Base-by-base conservation (phyloP, 2,329 filamentous ascomycete genomes). In the Aspergillus sp. region DNA sequence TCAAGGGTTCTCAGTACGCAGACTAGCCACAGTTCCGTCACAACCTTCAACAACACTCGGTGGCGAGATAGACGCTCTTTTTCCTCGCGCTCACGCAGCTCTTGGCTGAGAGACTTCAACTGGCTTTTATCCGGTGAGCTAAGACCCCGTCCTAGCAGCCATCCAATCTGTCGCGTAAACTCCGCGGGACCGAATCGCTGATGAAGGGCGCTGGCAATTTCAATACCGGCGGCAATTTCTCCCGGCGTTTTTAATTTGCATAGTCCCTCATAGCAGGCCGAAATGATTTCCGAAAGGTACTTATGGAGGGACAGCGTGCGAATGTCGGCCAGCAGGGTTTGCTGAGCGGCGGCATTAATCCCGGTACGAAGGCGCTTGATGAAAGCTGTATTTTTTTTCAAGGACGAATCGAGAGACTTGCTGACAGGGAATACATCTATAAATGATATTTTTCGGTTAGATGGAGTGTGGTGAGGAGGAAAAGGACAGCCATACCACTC, bases 361-460 rank as follows among this genome's bases (percentile, higher is more conserved):
- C 91, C 90, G 58, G 93, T 97, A 67, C 93, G 90, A 56, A 98
- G 83, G 70, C 93, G 91, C 78, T 96, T 97, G 72, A 98, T 98
- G 75, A 98, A 97, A 64, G 93, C 92, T 4, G 93, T 98, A 70
- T 98, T 98, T 81, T 97, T 98, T 80, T 96, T 97, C 75, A 98
- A 83, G 52, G 93, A 95, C 52, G 93, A 96, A 76, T 98, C 93
- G 70, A 98, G 88, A 31, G 90, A 89, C 70, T 85, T 84, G 74
- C 86, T 87, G 66, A 95, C 87, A 54, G 85, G 77, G 70, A 96
- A 91, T 62, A 96, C 79, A 80, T 90, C 92, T 96, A 65, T 35
- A 51, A 37, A 12, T 4, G n/a, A 44, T 17, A 25, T 37, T 19
- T 19, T 14, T 25, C 17, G 15, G 43, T 55, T 49, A 55, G 45